phyloP scores from a whole-genome alignment of 192 early-diverging fungal species.

The Backusella luteola region DNA sequence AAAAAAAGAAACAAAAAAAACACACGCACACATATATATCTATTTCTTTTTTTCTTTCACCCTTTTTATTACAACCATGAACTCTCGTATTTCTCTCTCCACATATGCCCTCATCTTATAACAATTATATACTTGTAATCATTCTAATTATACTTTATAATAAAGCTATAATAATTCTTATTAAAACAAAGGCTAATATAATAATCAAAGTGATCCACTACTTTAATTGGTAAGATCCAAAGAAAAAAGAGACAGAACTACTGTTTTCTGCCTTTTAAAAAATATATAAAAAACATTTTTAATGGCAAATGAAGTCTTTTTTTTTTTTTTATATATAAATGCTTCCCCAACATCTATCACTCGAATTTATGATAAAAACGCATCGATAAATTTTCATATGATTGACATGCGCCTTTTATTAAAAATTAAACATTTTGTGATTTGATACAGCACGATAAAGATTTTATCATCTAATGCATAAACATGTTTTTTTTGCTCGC shows the following conservation, averaged over 20 bases:
- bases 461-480: neutral
- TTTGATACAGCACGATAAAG: neutral
- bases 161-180: neutral
- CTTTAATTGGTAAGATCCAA: neutral
- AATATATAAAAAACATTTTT: neutral
- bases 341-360: neutral
- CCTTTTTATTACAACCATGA: neutral
- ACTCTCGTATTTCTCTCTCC: neutral
- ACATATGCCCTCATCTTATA: neutral
- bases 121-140: neutral
- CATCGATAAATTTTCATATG: neutral
- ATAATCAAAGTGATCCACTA: neutral
- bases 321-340: neutral
- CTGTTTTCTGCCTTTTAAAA: neutral
- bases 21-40: neutral
- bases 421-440: neutral
- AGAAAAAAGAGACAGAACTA: neutral
- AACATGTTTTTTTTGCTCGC: neutral
- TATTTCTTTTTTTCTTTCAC: too few relatives aligned
- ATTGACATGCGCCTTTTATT: neutral
- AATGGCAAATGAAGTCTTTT: neutral
- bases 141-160: neutral
- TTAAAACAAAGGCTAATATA: neutral
- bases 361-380: neutral
- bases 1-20: neutral